Evolutionary conservation across 2,329 filamentous ascomycete species (phyloP), one percentile per base, ranked within the genome.

Genomic region (Alternaria sp.): DNA sequence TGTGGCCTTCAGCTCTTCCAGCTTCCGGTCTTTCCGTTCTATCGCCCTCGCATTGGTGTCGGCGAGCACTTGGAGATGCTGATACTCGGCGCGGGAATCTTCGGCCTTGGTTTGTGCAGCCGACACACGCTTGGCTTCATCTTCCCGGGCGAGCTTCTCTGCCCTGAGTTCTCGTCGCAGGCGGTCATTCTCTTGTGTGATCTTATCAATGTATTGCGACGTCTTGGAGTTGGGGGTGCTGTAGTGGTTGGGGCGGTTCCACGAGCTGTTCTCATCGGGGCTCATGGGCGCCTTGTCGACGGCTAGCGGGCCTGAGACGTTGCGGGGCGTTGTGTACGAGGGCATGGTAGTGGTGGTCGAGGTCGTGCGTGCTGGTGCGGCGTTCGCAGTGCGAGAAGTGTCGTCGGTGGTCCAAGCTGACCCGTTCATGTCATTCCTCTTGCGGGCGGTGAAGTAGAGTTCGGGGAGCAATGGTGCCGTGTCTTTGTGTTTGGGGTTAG

Each of bases 181-280:
- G 41, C 89, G 85, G 72, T 94, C 92, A 68, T 93, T 93, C 74
- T 94, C 92, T 54, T 89, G 89, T 74, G 93, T 92, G 55, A 95
- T 85, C 73, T 89, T 88, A 79, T 95, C 92, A 77, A 95, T 94
- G 64, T 77, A 78, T 36, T 78, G 76, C 5, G 74, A 77, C 1
- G 76, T 78, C 53, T 79, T 79, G 16, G 74, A 74, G 57, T 74
- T 74, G 28, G 70, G 70, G 10, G 74, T 65, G 61, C 64, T 72
- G 65, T 72, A 65, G 22, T 72, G 70, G 54, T 74, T 74, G 22
- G 71, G 65, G 20, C 72, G 72, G 27, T 66, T 65, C 72, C 75
- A 77, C 45, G 69, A 57, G 18, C 72, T 64, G 51, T 65, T 64
- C 22, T 65, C 64, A 25, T 75, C 71, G 18, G 70, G 57, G 32